A percentile compares a stretch with the other conserved stretches of the same genome.
These are phyloP conservation scores for Bryoerythrophyllum caledonicum DNA, from an alignment of 225 moss, liverwort and hornwort genomes.

Conservation along the genomic window DNA sequence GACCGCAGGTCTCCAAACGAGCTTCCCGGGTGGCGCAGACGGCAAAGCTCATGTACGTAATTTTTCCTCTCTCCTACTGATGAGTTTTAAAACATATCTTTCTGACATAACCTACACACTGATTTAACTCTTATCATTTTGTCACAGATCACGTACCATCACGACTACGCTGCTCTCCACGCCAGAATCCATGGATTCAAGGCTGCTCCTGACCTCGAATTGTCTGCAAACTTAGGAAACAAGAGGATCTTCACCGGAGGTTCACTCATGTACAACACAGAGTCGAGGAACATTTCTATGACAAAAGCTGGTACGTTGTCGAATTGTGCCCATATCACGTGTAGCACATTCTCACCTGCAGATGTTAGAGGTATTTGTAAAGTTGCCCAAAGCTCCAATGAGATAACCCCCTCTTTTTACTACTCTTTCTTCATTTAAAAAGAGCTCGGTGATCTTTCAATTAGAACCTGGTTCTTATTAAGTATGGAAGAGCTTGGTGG, in stretches of 20 bases:
- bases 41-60: slow-evolving; percentile 56
- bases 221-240: slow-evolving; percentile 57
- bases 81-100: not conserved
- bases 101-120: not conserved
- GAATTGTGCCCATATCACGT: not conserved
- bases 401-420: too few species aligned
- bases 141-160: slow-evolving; percentile 48
- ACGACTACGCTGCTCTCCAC: slow-evolving; percentile 53
- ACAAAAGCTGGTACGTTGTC: slow-evolving; percentile 49
- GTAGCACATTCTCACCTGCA: not conserved
- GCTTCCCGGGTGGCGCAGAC: slow-evolving; percentile 29
- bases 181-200: slow-evolving; percentile 61
- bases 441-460: too few species aligned
- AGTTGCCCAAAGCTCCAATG: too few species aligned
- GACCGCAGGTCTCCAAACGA: slow-evolving; percentile 54
- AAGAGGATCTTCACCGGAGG: slow-evolving; percentile 52
- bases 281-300: slow-evolving; percentile 41
- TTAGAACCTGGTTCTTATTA: too few species aligned
- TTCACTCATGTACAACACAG: slow-evolving; percentile 46
- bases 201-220: slow-evolving; percentile 53
- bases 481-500: too few species aligned
- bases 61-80: not conserved
- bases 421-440: too few species aligned
- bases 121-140: not conserved
- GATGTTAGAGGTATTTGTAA: too few species aligned